Evolutionary conservation across 257 asterid genomes (phyloP), one percentile per base, ranked within the genome.

Genomic region (Orobanche coerulescens): DNA sequence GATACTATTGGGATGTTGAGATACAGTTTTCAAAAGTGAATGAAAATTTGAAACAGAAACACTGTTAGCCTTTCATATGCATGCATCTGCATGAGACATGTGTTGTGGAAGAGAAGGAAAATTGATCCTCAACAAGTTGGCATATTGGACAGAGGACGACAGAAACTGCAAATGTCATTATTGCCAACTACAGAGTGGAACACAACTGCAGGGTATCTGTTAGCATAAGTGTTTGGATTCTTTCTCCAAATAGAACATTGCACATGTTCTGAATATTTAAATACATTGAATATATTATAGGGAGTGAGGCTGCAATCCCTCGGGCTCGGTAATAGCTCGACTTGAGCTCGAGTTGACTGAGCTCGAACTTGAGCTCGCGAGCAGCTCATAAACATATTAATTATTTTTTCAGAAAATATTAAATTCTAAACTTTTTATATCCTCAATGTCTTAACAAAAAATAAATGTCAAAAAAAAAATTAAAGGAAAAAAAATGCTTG

Each of bases 191-290:
- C 44, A 59, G 61, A 67, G 16, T 25, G 25, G 44, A 49, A 51
- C 72, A 48, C 22, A 39, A 6, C 18, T 36, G 24, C 56, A 60
- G 37, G 3, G 7, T 16, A n/a, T 19, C 23, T 39, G 37, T n/a
- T 59, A n/a, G 22, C 51, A 25, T 13, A 19, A 55, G 48, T 30
- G 49, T 68, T 34, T 28, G 10, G 36, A 19, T 48, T 13, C 14
- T 54, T 9, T 40, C 11, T 40, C 18, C 39, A 4, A 33, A 10
- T 26, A 20, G 13, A 61, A 61, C 72, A 58, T 48, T 24, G 44
- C 72, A 58, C 72, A 58, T 67, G 72, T 67, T 36, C 24, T 67
- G 40, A 2, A 22, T 42, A 39, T 59, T 59, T n/a, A 22, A 20
- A 16, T 16, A 23, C 43, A 23, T 47, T 28, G 25, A 11, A 19